Evolutionary conservation across 371 early-diverging fungal genomes (phyloP).

Genomic region (Synchytrium microbalum): DNA sequence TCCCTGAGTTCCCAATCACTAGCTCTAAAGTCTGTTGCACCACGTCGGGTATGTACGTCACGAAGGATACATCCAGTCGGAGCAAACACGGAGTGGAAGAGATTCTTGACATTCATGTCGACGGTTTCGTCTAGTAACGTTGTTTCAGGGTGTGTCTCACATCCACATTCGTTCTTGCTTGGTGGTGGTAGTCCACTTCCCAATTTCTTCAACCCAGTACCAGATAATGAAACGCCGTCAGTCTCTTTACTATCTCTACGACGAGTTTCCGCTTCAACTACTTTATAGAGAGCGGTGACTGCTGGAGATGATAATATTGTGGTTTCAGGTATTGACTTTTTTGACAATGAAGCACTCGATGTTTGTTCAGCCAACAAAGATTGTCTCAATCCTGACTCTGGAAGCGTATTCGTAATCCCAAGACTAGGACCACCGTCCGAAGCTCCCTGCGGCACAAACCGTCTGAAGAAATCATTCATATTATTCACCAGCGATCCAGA

Average conservation of each 20-base stretch:
- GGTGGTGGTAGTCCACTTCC: background rate
- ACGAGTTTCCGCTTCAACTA: too few relatives aligned
- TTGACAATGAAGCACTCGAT: too few relatives aligned
- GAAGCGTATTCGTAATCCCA: too few relatives aligned
- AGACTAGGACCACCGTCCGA: too few relatives aligned
- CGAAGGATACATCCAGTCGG: conserved; percentile 11
- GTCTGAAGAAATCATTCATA: background rate
- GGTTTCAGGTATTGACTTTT: too few relatives aligned
- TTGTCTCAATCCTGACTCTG: too few relatives aligned
- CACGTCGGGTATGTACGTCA: conserved; percentile 19
- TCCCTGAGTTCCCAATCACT: conserved; percentile 10
- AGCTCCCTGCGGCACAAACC: background rate
- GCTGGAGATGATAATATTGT: too few relatives aligned
- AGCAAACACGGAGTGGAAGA: conserved; percentile 19
- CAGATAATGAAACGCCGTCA: too few relatives aligned
- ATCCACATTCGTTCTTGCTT: conserved; percentile 5
- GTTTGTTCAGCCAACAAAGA: too few relatives aligned
- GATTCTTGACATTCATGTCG: conserved; percentile 14
- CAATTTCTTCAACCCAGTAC: background rate
- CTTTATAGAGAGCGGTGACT: background rate
- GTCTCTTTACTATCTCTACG: too few relatives aligned
- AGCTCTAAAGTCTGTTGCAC: conserved; percentile 12
- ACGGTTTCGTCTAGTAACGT: conserved; percentile 9
- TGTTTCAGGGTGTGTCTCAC: conserved; percentile 10
- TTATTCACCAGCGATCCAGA: background rate